Base-by-base conservation (phyloP, 2,329 filamentous ascomycete species). In the Macrophomina tecta region DNA sequence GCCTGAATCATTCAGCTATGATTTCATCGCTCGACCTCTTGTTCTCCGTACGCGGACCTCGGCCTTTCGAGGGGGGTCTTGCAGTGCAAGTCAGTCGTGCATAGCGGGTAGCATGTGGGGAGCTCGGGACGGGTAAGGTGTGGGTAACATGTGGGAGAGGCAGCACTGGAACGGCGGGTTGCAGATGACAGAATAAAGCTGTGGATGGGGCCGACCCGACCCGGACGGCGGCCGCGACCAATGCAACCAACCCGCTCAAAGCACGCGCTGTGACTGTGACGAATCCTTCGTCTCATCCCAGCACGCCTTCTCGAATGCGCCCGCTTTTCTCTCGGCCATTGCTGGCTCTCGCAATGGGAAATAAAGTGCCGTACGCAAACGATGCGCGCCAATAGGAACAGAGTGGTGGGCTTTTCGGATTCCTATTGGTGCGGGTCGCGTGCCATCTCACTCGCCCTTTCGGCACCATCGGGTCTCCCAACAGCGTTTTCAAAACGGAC, bases 131-230 rank as follows among this genome's bases (percentile, higher is more conserved):
- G 36, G 36, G 36, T 38, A 38, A 38, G 36, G 36, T 58, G 52
- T 18, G 52, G 36, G 52, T 16, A 56, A 56, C 18, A 18, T 16
- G 14, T 34, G 28, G 32, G 14, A 34, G 42, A 45, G 16, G 42
- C 42, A 45, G 8, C 5, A 45, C 42, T 23, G 42, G 16, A n/a
- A 45, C 42, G 11, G 42, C 6, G 12, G 42, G 14, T 9, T 45
- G 18, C 18, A 11, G 28, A 32, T 5, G 28, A 23, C 23, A 23
- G 51, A 18, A 18, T 53, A 34, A 18, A 30, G 42, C 18, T 30
- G 48, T 42, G 53, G 55, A 45, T 42, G 55, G 55, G 55, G 40
- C 55, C 55, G 55, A 60, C 23, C 55, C 55, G 55, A 60, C 11
- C 55, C 55, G 55, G n/a, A 60, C 14, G 40, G 23, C 18, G 28